Base-by-base conservation (phyloP, 257 asterid species). In the Nicotiana sylvestris region DNA sequence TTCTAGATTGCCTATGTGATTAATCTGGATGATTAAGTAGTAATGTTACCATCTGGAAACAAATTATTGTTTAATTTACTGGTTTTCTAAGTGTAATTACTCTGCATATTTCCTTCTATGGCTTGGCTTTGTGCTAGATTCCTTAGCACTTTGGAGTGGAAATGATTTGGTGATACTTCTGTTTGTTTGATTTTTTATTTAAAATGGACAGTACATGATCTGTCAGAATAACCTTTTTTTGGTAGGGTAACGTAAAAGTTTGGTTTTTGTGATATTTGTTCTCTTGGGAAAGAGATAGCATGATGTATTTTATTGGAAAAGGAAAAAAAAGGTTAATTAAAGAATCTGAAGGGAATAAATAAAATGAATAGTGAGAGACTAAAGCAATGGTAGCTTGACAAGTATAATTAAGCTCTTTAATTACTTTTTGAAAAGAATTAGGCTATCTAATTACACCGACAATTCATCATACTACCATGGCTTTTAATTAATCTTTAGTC, bases 301-400 rank as follows among this genome's bases (percentile, higher is more conserved):
- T 86, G 86, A 79, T 84, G 83, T 64, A 68, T 82, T 86, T 86
- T 82, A 83, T 83, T 83, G 87, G 85, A 79, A 82, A 65, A 33
- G 33, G 33, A 33, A 35, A 77, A 10, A 43, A 60, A 83, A 68
- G 72, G 86, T 67, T 55, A 86, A 85, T 80, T 51, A 84, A 87
- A 88, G 82, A 85, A 84, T 76, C 62, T 76, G 12, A 84, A 64
- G 82, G 81, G 84, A 83, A 66, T 78, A 82, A 78, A 66, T 77
- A 58, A 79, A 82, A 83, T 64, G 82, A 86, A 88, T 89, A 87
- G 85, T 68, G 85, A 86, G 87, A 85, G 87, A 87, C 85, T 84
- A 88, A 90, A 86, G 87, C 83, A 70, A 57, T 80, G 46, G 87
- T 74, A 84, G 1, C 64, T 51, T 51, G 80, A 51, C 64, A 27